Evolutionary conservation across 2,329 filamentous ascomycete genomes (phyloP).

Genomic region (Stemphylium vesicarium): DNA sequence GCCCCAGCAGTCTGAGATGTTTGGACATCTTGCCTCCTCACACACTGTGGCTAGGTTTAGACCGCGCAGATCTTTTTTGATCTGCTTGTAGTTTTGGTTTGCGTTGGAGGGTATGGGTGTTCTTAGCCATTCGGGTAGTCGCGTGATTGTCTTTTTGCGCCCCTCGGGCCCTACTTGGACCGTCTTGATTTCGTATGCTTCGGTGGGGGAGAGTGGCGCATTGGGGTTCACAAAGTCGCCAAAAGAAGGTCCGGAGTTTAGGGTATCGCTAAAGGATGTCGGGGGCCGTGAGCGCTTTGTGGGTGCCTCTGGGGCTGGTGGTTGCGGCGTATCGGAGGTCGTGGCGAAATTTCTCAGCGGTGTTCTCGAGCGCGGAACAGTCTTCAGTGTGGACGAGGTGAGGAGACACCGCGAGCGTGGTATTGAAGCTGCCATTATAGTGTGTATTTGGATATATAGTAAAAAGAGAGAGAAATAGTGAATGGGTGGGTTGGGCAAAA

Average conservation of each 20-base stretch:
- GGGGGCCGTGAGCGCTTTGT: conserved; percentile 49
- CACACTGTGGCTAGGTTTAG: conserved; percentile 93
- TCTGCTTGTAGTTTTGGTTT: conserved; percentile 87
- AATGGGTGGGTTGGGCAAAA: conserved; percentile 8
- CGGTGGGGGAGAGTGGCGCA: conserved; percentile 53
- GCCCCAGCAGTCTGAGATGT: conserved; percentile 98
- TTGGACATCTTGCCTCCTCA: conserved; percentile 95
- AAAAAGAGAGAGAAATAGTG: not conserved
- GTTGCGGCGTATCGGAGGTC: conserved; percentile 35
- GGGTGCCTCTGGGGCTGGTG: conserved; percentile 25
- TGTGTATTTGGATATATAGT: not conserved
- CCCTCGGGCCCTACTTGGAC: conserved; percentile 67
- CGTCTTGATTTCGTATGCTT: conserved; percentile 66
- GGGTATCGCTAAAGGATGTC: conserved; percentile 66
- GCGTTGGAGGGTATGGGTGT: conserved; percentile 86
- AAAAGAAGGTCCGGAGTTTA: conserved; percentile 70
- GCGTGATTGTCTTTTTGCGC: conserved; percentile 70
- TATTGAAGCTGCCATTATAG: conserved; percentile 42
- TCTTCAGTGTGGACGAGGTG: conserved; percentile 25
- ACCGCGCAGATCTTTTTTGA: conserved; percentile 90
- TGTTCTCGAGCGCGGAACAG: conserved; percentile 23
- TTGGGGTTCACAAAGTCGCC: conserved; percentile 64
- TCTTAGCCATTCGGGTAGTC: conserved; percentile 93
- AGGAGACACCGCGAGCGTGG: conserved; percentile 43
- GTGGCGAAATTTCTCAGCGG: conserved; percentile 43